phyloP scores from a whole-genome alignment of 306 rosid genomes.

The Styphnolobium japonicum region DNA sequence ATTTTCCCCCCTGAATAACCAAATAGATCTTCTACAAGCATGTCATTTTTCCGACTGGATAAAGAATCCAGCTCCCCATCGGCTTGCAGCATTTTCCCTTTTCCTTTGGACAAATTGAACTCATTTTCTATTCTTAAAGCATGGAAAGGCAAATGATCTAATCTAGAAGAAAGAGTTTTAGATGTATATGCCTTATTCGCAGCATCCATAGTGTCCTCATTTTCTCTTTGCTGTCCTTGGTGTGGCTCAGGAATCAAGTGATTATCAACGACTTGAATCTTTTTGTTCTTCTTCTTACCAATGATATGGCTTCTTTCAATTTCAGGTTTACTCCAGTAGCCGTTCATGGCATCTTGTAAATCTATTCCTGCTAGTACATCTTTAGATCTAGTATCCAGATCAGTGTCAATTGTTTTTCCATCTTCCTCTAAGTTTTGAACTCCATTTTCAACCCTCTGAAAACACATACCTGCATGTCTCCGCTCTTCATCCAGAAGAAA shows the following conservation, averaged over 20 bases:
- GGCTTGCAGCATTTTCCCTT: constrained; percentile 52
- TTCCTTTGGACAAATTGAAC: constrained; percentile 51
- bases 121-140: constrained; percentile 44
- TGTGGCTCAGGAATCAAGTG: constrained; percentile 41
- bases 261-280: constrained; percentile 39
- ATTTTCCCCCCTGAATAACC: constrained; percentile 46
- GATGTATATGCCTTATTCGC: constrained; percentile 30
- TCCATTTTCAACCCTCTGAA: constrained; percentile 35
- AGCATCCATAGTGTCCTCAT: constrained; percentile 30
- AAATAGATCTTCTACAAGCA: constrained; percentile 30
- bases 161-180: constrained; percentile 32
- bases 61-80: constrained; percentile 42
- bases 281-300: constrained; percentile 64
- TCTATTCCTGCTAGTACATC: constrained; percentile 34
- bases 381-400: constrained; percentile 35
- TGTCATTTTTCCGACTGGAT: constrained; percentile 40
- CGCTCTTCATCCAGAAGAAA: constrained; percentile 47
- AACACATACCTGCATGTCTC: constrained; percentile 33
- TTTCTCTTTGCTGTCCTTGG: constrained; percentile 39
- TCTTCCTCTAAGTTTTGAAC: constrained; percentile 37
- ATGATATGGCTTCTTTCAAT: constrained; percentile 40
- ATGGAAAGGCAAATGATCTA: constrained; percentile 41
- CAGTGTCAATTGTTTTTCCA: constrained; percentile 32
- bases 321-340: constrained; percentile 37
- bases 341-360: constrained; percentile 43